phyloP scores from a whole-genome alignment of 768 basidiomycete genomes.

The Phanerochaete carnosa region DNA sequence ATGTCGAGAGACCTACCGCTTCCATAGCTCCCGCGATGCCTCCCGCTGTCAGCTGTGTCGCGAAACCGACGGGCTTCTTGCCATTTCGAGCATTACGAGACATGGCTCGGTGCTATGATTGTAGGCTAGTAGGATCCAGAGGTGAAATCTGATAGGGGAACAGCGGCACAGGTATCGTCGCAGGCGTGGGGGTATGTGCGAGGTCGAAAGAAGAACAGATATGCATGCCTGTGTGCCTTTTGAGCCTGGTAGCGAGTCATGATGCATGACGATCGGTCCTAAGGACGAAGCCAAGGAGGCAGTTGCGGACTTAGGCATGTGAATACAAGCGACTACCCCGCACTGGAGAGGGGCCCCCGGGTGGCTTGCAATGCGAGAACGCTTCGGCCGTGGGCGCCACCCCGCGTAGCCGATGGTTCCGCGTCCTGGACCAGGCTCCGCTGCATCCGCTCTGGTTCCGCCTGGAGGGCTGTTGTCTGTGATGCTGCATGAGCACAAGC shows the following conservation, averaged over 20 bases:
- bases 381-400: constrained; percentile 9
- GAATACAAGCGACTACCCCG: constrained; percentile 7
- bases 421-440: background rate
- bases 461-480: background rate
- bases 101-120: constrained; percentile 3
- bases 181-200: background rate
- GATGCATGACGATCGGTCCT: constrained; percentile 10
- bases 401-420: constrained; percentile 13
- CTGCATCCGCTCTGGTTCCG: constrained; percentile 2
- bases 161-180: background rate
- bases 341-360: constrained; percentile 3
- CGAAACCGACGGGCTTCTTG: constrained; percentile 79
- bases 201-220: background rate
- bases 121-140: background rate
- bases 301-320: constrained; percentile 11
- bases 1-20: constrained; percentile 54
- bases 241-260: background rate
- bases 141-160: background rate
- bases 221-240: background rate
- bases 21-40: constrained; percentile 93
- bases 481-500: background rate
- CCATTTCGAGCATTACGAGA: constrained; percentile 28
- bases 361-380: background rate
- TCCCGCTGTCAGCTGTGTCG: constrained; percentile 90
- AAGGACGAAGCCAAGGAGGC: background rate